phyloP scores from a whole-genome alignment of 345 rosid genomes.

The Murraya paniculata region DNA sequence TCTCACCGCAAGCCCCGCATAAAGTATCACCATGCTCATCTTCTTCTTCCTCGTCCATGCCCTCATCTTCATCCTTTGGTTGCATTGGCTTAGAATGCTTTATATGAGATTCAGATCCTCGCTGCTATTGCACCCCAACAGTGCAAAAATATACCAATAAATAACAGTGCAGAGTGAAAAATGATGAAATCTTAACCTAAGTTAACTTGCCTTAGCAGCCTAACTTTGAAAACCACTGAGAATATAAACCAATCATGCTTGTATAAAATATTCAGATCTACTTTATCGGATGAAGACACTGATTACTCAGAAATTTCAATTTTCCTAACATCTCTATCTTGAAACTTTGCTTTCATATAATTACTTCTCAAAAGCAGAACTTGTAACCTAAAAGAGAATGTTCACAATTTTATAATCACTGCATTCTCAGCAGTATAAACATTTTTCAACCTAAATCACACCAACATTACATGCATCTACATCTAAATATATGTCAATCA shows the following conservation, averaged over 20 bases:
- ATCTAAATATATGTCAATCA: neutral
- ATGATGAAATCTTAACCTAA: neutral
- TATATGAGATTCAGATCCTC: conserved; percentile 37
- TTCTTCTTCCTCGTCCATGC: conserved; percentile 48
- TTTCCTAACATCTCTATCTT: neutral
- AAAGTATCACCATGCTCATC: conserved; percentile 61
- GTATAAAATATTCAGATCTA: neutral
- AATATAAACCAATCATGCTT: neutral
- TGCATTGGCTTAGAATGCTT: conserved; percentile 34
- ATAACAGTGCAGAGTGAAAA: neutral
- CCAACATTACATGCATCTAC: neutral
- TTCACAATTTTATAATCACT: neutral
- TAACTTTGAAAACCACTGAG: neutral
- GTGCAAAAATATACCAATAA: neutral
- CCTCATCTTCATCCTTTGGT: conserved; percentile 46
- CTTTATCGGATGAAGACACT: neutral
- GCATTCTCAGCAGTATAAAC: neutral
- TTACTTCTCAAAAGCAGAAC: neutral
- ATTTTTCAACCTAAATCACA: neutral
- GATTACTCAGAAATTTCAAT: too few species aligned
- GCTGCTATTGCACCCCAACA: conserved; percentile 18
- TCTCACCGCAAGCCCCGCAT: conserved; percentile 75
- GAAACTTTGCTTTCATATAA: neutral
- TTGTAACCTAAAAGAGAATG: neutral
- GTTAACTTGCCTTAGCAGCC: neutral